These are phyloP conservation scores for Cicer judaicum DNA, from an alignment of 306 rosid species.

Conservation along the genomic window DNA sequence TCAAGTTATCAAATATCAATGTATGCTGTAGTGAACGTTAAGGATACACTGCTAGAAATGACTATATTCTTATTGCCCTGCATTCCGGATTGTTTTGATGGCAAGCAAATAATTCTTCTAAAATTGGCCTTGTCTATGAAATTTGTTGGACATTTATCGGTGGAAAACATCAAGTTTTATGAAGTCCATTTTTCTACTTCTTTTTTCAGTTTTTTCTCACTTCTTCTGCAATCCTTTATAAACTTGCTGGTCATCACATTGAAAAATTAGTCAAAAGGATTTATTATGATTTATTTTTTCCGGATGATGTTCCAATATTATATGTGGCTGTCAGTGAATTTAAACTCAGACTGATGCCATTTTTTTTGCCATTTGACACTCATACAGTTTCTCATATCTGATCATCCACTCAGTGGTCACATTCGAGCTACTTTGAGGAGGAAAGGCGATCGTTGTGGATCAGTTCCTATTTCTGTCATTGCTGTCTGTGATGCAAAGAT, in stretches of 20 bases:
- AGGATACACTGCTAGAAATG: neutral
- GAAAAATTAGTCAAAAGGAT: conserved; percentile 27
- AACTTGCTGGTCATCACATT: conserved; percentile 20
- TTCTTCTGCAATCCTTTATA: conserved; percentile 9
- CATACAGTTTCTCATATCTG: conserved; percentile 71
- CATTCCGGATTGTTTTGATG: conserved; percentile 21
- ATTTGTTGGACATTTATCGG: neutral
- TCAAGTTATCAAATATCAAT: neutral
- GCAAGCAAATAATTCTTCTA: conserved; percentile 27
- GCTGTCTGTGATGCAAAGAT: conserved; percentile 65
- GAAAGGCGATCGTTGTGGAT: conserved; percentile 67
- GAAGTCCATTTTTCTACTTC: conserved; percentile 29
- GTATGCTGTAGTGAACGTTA: conserved; percentile 2
- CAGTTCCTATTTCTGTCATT: conserved; percentile 70
- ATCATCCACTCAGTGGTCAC: conserved; percentile 89
- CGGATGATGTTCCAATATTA: conserved; percentile 3
- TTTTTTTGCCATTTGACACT: conserved; percentile 42
- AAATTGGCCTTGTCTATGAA: conserved; percentile 9
- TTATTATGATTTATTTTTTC: neutral
- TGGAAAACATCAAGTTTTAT: conserved; percentile 16
- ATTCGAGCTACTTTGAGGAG: conserved; percentile 73
- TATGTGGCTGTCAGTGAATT: conserved; percentile 11
- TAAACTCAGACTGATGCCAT: conserved; percentile 35
- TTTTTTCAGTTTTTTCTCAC: neutral
- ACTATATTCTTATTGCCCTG: conserved; percentile 21